These are phyloP conservation scores for Hypoxylon intermedium DNA, from an alignment of 495 filamentous ascomycete species.

Conservation along the genomic window DNA sequence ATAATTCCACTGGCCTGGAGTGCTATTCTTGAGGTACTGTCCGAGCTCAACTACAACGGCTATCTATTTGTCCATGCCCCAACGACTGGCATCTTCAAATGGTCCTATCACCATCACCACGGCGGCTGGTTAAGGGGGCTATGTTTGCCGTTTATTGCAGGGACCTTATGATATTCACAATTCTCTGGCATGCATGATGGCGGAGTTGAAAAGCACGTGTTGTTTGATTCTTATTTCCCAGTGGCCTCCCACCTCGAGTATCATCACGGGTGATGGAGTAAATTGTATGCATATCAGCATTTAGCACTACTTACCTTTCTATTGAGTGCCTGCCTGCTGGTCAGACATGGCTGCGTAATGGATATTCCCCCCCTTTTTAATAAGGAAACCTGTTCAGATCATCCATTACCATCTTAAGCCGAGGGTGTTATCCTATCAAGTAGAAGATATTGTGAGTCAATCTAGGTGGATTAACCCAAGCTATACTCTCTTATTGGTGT, in stretches of 20 bases:
- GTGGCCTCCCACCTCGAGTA: too few relatives aligned
- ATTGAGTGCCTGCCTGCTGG: slow-evolving; percentile 26
- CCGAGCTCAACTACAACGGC: too few relatives aligned
- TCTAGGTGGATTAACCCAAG: neutral
- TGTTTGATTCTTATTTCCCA: too few relatives aligned
- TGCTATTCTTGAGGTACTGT: too few relatives aligned
- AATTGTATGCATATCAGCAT: slow-evolving; percentile 31
- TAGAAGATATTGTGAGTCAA: slow-evolving; percentile 21
- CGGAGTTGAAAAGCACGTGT: slow-evolving; percentile 22
- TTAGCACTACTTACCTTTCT: slow-evolving; percentile 22
- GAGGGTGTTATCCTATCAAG: neutral
- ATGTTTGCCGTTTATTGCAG: neutral
- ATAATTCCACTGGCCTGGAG: neutral
- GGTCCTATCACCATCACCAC: neutral
- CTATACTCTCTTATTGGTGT: slow-evolving; percentile 16
- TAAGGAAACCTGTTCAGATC: slow-evolving; percentile 1
- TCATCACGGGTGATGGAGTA: too few relatives aligned
- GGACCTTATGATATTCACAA: neutral
- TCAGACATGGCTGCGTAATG: slow-evolving; percentile 10
- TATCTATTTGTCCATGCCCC: too few relatives aligned
- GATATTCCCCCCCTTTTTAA: slow-evolving; percentile 2
- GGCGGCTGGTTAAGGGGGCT: neutral
- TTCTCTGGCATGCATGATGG: slow-evolving; percentile 15
- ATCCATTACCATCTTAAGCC: slow-evolving; percentile 6
- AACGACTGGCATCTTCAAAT: neutral